A percentile compares a stretch with the other conserved stretches of the same genome.
Evolutionary conservation across 2,329 filamentous ascomycete species (phyloP).

Genomic region (Penicillium sp.): DNA sequence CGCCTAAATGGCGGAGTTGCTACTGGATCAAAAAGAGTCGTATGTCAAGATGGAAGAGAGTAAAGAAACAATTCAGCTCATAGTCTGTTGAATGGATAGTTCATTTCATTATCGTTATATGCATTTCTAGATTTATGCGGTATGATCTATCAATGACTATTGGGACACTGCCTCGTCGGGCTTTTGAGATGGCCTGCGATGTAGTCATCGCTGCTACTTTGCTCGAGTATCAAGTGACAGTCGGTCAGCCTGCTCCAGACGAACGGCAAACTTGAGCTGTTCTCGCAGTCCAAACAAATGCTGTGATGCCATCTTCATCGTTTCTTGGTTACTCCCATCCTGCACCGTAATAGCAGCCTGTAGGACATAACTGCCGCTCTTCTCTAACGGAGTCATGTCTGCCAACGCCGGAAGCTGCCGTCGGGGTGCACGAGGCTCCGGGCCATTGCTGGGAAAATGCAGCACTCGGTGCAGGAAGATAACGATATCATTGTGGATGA

Average conservation of each 20-base stretch:
- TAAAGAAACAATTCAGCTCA: too few species aligned
- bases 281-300: conserved; percentile 53
- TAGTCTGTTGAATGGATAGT: too few species aligned
- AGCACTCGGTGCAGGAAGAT: conserved; percentile 53
- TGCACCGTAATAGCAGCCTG: conserved; percentile 54
- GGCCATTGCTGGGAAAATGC: conserved; percentile 38
- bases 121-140: too few species aligned
- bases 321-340: conserved; percentile 50
- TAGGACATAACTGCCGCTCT: conserved; percentile 53
- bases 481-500: conserved; percentile 54
- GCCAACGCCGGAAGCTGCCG: conserved; percentile 40
- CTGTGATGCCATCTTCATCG: conserved; percentile 50
- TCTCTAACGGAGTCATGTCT: conserved; percentile 49
- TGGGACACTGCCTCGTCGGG: conserved; percentile 21
- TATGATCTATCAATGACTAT: too few species aligned
- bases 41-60: too few species aligned
- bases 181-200: conserved; percentile 14
- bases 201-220: conserved; percentile 38
- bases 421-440: conserved; percentile 31
- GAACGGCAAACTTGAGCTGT: conserved; percentile 51
- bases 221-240: conserved; percentile 56
- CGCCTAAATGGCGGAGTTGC: background rate
- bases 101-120: too few species aligned
- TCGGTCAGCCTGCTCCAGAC: conserved; percentile 53
- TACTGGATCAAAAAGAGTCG: too few species aligned